Conservation (phyloP, 495 filamentous ascomycete genomes). For the Trichoderma virens region DNA sequence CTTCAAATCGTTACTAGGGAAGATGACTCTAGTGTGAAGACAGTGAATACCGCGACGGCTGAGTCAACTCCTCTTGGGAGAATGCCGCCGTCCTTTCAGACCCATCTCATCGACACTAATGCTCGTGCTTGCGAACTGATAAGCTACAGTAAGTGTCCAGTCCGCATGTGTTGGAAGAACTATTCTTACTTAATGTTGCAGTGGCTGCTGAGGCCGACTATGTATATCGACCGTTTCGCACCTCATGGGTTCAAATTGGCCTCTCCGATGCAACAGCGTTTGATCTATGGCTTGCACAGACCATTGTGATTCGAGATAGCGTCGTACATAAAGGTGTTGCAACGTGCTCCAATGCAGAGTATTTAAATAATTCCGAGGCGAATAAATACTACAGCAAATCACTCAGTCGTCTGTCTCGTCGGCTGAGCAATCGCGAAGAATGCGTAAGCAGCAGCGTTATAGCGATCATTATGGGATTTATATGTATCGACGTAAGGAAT, state of each 20-base stretch:
- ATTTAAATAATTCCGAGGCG: not conserved
- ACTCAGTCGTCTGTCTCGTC: not conserved
- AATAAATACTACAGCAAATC: not conserved
- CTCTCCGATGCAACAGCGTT: not conserved
- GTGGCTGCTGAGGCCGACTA: not conserved
- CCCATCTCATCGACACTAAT: not conserved
- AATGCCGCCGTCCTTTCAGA: not conserved
- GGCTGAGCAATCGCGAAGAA: not conserved
- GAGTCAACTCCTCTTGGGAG: not conserved
- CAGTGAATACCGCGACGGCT: not conserved
- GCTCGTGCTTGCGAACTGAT: not conserved
- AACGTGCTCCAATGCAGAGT: not conserved
- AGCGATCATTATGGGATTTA: constrained; percentile 1
- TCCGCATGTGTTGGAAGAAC: not conserved
- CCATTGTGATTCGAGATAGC: not conserved
- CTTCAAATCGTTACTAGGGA: not conserved
- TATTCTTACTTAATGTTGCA: not conserved
- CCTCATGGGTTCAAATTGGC: not conserved
- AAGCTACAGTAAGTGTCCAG: not conserved
- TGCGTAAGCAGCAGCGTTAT: not conserved
- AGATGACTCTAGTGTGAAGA: not conserved
- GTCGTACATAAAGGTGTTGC: not conserved
- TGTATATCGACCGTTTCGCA: not conserved
- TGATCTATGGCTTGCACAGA: not conserved
- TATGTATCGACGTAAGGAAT: not conserved